Evolutionary conservation across 2,329 filamentous ascomycete genomes (phyloP), one percentile per base, ranked within the genome.

Genomic region (Periconia sp.): DNA sequence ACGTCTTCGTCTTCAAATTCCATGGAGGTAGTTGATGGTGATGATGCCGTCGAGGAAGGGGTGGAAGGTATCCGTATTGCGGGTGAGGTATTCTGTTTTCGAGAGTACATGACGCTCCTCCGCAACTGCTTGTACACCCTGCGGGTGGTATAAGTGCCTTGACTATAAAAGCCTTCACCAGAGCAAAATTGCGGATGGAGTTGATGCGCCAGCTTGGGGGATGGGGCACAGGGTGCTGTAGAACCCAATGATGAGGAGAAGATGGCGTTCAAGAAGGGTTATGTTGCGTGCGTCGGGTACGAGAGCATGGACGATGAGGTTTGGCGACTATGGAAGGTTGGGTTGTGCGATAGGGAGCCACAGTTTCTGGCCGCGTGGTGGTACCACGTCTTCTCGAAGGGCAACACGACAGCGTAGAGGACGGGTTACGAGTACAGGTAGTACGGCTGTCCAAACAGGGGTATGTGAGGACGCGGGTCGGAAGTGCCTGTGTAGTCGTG

Each of bases 1-100:
- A 67, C 74, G 69, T 81, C 76, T 71, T 79, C 76, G 75, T 78
- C 77, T 46, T 73, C 66, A 41, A 62, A 62, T 35, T 68, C 67
- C 51, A 54, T 57, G 49, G 66, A 55, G 20, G 71, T 71, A 6
- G 63, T 59, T 17, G 69, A 63, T 55, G 71, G 68, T 5, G 72
- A 72, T 27, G 70, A 70, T 27, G 62, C 60, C 52, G 64, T 66
- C 9, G 72, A 74, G 31, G 68, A 65, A 10, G 60, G 55, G 7
- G 71, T 69, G 33, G 68, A 65, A 8, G 60, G 55, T 7, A 71
- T 69, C 54, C 61, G 60, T 59, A 74, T 68, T 44, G 66, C 68
- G 18, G 73, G 54, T 19, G 64, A 60, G 50, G 53, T 58, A 23
- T 55, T 65, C 30, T 60, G 46, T 55, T 71, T 74, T 44, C 69